Conservation (phyloP, 2,329 filamentous ascomycete genomes). For the Atkinsonella texensis region DNA sequence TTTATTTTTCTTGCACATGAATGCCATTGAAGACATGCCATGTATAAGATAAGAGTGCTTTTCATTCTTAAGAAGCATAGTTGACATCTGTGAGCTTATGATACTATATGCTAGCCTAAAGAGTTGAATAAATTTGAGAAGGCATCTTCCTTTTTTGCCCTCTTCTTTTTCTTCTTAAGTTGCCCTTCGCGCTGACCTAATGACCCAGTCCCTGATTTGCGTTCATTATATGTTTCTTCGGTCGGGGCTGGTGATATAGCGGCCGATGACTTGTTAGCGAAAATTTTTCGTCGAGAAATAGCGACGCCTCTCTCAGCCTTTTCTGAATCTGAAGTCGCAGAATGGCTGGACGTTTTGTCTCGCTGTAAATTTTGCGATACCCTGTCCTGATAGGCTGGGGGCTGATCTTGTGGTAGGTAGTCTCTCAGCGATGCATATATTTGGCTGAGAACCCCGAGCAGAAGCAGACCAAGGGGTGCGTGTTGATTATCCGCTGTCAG, state of each 20-base stretch:
- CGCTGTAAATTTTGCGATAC: background rate
- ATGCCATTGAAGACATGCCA: background rate
- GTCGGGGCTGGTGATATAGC: background rate
- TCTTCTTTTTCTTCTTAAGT: conserved; percentile 31
- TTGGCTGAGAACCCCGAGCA: conserved; percentile 53
- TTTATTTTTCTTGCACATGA: background rate
- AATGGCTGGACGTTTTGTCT: background rate
- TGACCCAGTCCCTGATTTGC: background rate
- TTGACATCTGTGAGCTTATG: background rate
- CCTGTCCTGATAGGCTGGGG: background rate
- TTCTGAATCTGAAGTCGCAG: background rate
- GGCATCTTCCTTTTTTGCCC: conserved; percentile 48
- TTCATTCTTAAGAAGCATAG: background rate
- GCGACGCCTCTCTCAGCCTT: conserved; percentile 16
- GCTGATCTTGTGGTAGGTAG: conserved; percentile 15
- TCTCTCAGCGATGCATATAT: conserved; percentile 33
- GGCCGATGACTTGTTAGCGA: background rate
- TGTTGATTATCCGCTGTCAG: conserved; percentile 62
- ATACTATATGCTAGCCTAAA: conserved; percentile 19
- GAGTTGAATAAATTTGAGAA: conserved; percentile 64
- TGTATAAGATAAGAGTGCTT: background rate
- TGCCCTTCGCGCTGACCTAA: conserved; percentile 11
- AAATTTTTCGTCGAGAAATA: conserved; percentile 15
- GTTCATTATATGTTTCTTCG: conserved; percentile 2
- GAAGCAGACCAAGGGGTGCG: conserved; percentile 55